These are phyloP conservation scores for Fusarium hainanense DNA, from an alignment of 2,329 filamentous ascomycete genomes.

Conservation along the genomic window DNA sequence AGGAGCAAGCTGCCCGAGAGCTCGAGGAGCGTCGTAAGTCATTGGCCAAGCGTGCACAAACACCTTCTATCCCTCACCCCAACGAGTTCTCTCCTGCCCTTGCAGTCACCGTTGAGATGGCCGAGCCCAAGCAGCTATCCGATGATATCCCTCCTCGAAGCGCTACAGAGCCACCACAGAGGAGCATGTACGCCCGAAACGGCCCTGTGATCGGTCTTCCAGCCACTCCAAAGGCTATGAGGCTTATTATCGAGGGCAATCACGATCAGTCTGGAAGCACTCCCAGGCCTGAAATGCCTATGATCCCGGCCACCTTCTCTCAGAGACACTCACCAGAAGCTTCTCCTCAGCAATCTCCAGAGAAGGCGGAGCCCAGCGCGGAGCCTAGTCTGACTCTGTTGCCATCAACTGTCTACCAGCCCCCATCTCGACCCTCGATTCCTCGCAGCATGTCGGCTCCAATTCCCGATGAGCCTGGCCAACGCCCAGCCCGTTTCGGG, in stretches of 20 bases:
- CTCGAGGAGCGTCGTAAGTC: conserved; percentile 90
- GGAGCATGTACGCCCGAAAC: conserved; percentile 60
- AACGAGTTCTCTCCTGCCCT: conserved; percentile 57
- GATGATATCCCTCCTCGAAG: conserved; percentile 66
- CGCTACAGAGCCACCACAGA: conserved; percentile 70
- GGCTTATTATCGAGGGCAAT: conserved; percentile 75
- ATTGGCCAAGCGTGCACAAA: conserved; percentile 81
- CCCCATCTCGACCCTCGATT: conserved; percentile 61
- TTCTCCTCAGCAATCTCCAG: conserved; percentile 52
- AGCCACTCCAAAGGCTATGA: conserved; percentile 91
- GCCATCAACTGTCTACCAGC: conserved; percentile 70
- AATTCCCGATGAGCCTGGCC: conserved; percentile 55
- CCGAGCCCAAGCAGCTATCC: conserved; percentile 54
- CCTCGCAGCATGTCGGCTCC: conserved; percentile 71
- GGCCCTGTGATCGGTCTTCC: conserved; percentile 79
- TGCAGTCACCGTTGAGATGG: conserved; percentile 54
- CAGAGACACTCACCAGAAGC: conserved; percentile 56
- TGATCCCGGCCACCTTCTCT: conserved; percentile 61
- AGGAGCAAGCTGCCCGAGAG: conserved; percentile 82
- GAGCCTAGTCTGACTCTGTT: conserved; percentile 58
- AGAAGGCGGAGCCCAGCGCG: conserved; percentile 46
- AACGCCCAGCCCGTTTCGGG: conserved; percentile 40
- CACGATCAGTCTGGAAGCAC: conserved; percentile 52
- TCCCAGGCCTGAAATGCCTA: conserved; percentile 66
- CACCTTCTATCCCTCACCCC: conserved; percentile 83